Evolutionary conservation across 305 asterid genomes (phyloP).

Genomic region (Fraxinus dipetala): DNA sequence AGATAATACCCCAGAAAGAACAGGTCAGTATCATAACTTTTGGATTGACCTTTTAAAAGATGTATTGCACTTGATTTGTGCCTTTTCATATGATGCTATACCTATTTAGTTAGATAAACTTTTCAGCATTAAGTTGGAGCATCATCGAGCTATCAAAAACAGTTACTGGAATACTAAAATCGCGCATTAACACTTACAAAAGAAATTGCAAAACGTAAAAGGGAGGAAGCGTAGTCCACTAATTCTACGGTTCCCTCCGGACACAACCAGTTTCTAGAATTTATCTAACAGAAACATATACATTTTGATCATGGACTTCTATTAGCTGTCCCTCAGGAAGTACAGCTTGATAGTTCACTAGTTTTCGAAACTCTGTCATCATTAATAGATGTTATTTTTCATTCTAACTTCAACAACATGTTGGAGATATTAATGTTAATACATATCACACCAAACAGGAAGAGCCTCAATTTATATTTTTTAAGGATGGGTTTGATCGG

Average conservation of each 20-base stretch:
- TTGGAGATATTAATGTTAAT: background rate
- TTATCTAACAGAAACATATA: background rate
- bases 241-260: background rate
- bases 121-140: background rate
- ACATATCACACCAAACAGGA: background rate
- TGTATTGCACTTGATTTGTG: background rate
- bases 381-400: background rate
- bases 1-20: slow-evolving; percentile 94
- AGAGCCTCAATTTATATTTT: background rate
- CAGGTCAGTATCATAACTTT: slow-evolving; percentile 55
- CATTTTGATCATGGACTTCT: background rate
- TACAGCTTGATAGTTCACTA: background rate
- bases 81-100: background rate
- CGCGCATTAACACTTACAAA: background rate
- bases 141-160: background rate
- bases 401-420: background rate
- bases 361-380: background rate
- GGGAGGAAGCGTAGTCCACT: background rate
- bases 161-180: background rate
- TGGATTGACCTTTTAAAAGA: background rate
- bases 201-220: background rate
- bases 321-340: background rate
- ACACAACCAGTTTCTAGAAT: background rate
- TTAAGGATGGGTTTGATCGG: background rate
- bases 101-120: background rate